These are phyloP conservation scores for Aspergillus sclerotioniger DNA, from an alignment of 495 filamentous ascomycete species.

Conservation along the genomic window DNA sequence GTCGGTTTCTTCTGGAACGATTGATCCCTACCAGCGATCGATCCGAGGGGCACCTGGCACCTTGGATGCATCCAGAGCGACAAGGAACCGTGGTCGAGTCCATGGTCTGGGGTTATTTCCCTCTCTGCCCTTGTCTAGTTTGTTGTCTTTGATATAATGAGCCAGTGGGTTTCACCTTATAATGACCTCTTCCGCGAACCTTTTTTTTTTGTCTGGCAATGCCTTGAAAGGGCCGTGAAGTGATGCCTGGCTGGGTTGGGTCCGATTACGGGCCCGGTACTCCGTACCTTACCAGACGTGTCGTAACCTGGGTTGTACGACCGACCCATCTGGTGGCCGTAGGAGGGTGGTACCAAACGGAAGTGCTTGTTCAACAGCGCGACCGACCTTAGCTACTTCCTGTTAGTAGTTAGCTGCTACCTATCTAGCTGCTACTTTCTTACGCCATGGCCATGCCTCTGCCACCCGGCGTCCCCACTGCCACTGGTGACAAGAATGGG, in stretches of 20 bases:
- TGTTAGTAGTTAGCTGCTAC: conserved; percentile 3
- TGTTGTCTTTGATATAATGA: not conserved
- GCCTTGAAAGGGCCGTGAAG: not conserved
- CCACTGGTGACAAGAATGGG: conserved; percentile 18
- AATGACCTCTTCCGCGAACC: not conserved
- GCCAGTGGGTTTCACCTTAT: not conserved
- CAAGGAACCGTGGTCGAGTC: not conserved
- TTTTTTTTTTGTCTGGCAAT: not conserved
- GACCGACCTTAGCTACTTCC: not conserved
- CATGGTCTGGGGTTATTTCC: not conserved
- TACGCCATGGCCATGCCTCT: conserved; percentile 20
- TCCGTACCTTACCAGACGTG: not conserved
- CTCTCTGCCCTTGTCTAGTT: not conserved
- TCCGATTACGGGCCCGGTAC: not conserved
- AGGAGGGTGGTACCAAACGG: conserved; percentile 4
- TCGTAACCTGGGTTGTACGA: conserved; percentile 2
- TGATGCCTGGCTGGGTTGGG: not conserved
- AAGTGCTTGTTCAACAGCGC: not conserved
- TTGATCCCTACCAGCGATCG: conserved; percentile 15
- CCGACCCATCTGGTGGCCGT: not conserved
- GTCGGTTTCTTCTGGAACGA: conserved; percentile 18
- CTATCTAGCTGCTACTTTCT: conserved; percentile 3
- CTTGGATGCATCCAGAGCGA: not conserved
- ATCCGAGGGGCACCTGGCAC: not conserved
- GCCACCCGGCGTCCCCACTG: conserved; percentile 15